A percentile compares a stretch with the other conserved stretches of the same genome.
These are phyloP conservation scores for Dichotomopilus funicola DNA, from an alignment of 2,329 filamentous ascomycete species.

Conservation along the genomic window DNA sequence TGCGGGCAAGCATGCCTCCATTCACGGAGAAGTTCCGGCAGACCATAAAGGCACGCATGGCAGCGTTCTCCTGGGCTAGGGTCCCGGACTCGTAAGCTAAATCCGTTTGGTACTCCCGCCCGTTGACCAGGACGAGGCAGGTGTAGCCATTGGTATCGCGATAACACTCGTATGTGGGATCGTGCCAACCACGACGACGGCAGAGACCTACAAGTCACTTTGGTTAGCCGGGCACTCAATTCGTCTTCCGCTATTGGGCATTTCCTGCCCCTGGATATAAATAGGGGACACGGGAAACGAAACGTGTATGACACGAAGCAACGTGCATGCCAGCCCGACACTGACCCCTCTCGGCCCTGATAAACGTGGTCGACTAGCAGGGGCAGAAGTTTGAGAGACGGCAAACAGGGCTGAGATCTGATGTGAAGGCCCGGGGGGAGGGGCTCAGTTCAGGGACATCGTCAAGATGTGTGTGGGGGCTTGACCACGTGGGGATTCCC, in stretches of 20 bases:
- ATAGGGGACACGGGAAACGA: not conserved
- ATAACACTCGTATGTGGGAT: constrained; percentile 83
- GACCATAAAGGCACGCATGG: constrained; percentile 94
- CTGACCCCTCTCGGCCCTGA: constrained; percentile 28
- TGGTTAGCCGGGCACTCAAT: constrained; percentile 30
- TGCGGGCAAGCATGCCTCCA: constrained; percentile 76
- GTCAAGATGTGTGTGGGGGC: constrained; percentile 19
- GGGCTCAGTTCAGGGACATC: constrained; percentile 16
- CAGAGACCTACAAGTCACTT: constrained; percentile 65
- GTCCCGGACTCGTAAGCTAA: constrained; percentile 73
- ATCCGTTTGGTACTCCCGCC: constrained; percentile 92
- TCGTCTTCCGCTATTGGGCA: constrained; percentile 14
- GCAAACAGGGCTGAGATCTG: constrained; percentile 12
- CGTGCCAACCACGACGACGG: constrained; percentile 87
- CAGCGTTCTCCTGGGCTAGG: constrained; percentile 85
- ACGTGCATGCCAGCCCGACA: constrained; percentile 34
- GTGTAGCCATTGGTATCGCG: constrained; percentile 68
- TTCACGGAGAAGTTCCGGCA: constrained; percentile 97
- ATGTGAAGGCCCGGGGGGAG: constrained; percentile 11
- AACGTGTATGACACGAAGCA: constrained; percentile 15
- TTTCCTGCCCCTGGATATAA: not conserved
- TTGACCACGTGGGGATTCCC: constrained; percentile 23
- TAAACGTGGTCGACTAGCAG: constrained; percentile 9
- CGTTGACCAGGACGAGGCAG: constrained; percentile 90
- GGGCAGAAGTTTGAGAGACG: constrained; percentile 13